Evolutionary conservation across 2,329 filamentous ascomycete genomes (phyloP), one percentile per base, ranked within the genome.

Genomic region (Alternaria novae-zelandiae): DNA sequence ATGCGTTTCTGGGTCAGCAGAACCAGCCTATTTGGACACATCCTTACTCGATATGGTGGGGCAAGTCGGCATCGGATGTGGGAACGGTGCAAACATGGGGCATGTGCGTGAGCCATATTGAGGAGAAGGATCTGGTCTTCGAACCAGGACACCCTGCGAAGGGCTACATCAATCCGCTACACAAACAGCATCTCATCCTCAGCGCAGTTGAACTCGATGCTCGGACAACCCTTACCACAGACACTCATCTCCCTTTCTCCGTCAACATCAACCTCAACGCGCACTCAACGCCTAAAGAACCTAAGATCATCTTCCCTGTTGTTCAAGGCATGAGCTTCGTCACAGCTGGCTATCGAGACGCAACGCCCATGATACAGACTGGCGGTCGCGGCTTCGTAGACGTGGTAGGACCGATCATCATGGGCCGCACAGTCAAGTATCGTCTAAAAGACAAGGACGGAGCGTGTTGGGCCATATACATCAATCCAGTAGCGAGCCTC

Each of bases 271-370:
- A 91, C 47, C 83, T 98, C 30, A 70, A 66, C 13, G 86, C 83
- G 54, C 84, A 85, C 3, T 82, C 84, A 21, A 74, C 79, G n/a
- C 82, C 83, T 3, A 84, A 86, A 8, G 78, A 83, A 1, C 86
- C 90, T 0, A 83, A 86, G 1, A 86, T 98, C 20, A 90, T 88
- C 0, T 93, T 97, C 68, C 94, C 94, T 0, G 76, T 97, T 8
- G 89, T 97, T 0, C 95, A 98, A 75, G 96, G 96, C 11, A 96
- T 96, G 89, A 90, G 88, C 0, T 97, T 94, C 71, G 84, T 97
- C 17, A 97, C 94, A 5, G 94, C 86, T 0, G 79, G 91, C 17
- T 98, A 94, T 79, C 85, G 84, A 57, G 88, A 89, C 28, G 85
- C 88, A 0, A 89, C 88, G 8, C 95, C 95, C 0, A 75, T 90